Percentiles rank a stretch among this genome's conserved stretches.
These are phyloP conservation scores for Lentinula sp. DNA, from an alignment of 768 basidiomycete genomes.

Conservation along the genomic window DNA sequence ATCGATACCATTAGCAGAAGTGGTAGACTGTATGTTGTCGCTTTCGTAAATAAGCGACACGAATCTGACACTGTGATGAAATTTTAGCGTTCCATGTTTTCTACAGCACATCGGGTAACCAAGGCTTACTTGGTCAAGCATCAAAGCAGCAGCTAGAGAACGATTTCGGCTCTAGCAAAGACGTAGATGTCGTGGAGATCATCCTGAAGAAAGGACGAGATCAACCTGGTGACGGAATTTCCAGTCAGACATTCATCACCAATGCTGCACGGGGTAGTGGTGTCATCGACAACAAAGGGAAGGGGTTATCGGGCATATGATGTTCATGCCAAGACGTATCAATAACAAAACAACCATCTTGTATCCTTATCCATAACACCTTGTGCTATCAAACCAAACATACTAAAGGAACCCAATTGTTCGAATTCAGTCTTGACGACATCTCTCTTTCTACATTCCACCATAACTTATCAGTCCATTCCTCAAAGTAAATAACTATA, in stretches of 20 bases:
- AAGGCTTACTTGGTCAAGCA: constrained; percentile 67
- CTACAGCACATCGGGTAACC: constrained; percentile 65
- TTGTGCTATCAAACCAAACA: background rate
- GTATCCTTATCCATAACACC: background rate
- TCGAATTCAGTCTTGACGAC: too few species aligned
- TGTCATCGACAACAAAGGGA: constrained; percentile 33
- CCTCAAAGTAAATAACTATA: background rate
- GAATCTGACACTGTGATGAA: background rate
- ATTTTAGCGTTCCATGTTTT: constrained; percentile 64
- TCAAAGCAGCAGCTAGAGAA: constrained; percentile 84
- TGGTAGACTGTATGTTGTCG: constrained; percentile 69
- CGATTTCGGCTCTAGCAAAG: constrained; percentile 59
- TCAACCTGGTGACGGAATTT: constrained; percentile 45
- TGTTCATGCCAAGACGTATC: background rate
- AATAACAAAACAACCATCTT: background rate
- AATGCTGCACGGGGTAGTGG: constrained; percentile 26
- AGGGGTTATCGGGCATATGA: constrained; percentile 30
- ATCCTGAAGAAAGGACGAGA: constrained; percentile 62
- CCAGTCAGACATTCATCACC: constrained; percentile 12
- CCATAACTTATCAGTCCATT: too few species aligned
- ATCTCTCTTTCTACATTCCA: too few species aligned
- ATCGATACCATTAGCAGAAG: constrained; percentile 61
- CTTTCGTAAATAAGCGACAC: background rate
- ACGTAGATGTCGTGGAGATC: constrained; percentile 52
- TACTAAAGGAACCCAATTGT: too few species aligned